Evolutionary conservation across 2,329 filamentous ascomycete genomes (phyloP).

Genomic region (Verticillium nonalfalfae): DNA sequence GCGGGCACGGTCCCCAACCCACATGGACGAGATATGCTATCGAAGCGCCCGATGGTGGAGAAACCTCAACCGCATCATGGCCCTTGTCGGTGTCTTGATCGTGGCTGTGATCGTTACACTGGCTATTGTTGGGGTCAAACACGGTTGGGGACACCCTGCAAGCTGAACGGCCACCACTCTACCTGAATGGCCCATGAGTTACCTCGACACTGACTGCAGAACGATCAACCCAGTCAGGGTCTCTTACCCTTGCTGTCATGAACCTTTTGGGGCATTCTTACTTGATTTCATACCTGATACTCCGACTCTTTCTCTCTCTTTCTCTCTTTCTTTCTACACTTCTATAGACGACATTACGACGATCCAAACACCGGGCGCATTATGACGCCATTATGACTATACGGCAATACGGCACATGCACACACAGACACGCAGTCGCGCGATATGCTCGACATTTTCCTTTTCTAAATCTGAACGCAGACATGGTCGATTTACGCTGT

Average conservation of each 20-base stretch:
- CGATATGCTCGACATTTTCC: neutral
- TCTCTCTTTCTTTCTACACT: too few species aligned
- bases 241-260: too few species aligned
- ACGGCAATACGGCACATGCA: neutral
- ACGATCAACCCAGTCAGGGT: too few species aligned
- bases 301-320: too few species aligned
- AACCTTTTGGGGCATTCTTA: neutral
- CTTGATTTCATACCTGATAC: neutral
- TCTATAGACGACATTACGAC: neutral
- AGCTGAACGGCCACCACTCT: neutral
- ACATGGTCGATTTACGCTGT: neutral
- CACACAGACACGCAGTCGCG: neutral
- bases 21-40: constrained; percentile 37
- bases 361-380: neutral
- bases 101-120: constrained; percentile 45
- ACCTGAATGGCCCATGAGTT: too few species aligned
- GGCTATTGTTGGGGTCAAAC: constrained; percentile 42
- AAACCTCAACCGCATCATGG: constrained; percentile 52
- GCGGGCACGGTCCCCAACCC: constrained; percentile 23
- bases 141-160: constrained; percentile 35
- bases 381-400: neutral
- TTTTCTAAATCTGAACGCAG: neutral
- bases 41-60: constrained; percentile 55
- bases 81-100: constrained; percentile 47
- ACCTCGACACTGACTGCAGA: neutral